phyloP scores from a whole-genome alignment of 2,329 filamentous ascomycete species.

The Pseudogymnoascus sp. region DNA sequence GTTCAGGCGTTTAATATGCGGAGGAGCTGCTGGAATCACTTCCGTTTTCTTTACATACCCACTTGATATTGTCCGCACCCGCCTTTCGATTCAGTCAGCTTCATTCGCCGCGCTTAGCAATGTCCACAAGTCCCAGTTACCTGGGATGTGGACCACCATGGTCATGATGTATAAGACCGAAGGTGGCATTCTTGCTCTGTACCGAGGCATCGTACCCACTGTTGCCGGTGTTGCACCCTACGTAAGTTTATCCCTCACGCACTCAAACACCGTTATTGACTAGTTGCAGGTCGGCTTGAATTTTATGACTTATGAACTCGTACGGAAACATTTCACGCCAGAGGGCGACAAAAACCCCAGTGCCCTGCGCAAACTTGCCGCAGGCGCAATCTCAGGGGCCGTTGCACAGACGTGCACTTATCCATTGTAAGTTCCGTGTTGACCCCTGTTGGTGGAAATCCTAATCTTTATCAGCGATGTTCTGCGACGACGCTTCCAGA shows the following conservation, averaged over 20 bases:
- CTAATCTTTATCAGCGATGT: slow-evolving; percentile 57
- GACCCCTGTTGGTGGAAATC: slow-evolving; percentile 14
- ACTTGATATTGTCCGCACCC: slow-evolving; percentile 92
- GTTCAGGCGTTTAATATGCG: slow-evolving; percentile 72
- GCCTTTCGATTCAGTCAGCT: slow-evolving; percentile 93
- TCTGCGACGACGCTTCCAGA: slow-evolving; percentile 85
- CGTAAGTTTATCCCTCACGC: slow-evolving; percentile 40
- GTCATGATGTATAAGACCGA: slow-evolving; percentile 80
- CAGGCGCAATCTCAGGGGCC: slow-evolving; percentile 89
- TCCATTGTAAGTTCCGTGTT: slow-evolving; percentile 64
- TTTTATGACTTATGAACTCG: slow-evolving; percentile 96
- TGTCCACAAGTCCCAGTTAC: slow-evolving; percentile 55
- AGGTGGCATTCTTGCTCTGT: slow-evolving; percentile 77
- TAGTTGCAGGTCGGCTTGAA: slow-evolving; percentile 72
- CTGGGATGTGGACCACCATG: slow-evolving; percentile 88
- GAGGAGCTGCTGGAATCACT: slow-evolving; percentile 85
- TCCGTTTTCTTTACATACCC: slow-evolving; percentile 94
- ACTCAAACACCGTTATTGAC: slow-evolving; percentile 15
- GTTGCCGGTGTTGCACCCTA: slow-evolving; percentile 94
- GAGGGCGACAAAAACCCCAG: slow-evolving; percentile 80
- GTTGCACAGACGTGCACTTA: slow-evolving; percentile 98
- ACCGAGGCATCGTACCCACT: slow-evolving; percentile 87
- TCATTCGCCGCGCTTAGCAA: slow-evolving; percentile 73
- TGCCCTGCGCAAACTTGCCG: slow-evolving; percentile 70
- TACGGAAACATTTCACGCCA: slow-evolving; percentile 73